Percentiles rank a stretch among this genome's conserved stretches.
Conservation (phyloP, 2,329 filamentous ascomycete genomes). For the Coniochaeta ligniaria region DNA sequence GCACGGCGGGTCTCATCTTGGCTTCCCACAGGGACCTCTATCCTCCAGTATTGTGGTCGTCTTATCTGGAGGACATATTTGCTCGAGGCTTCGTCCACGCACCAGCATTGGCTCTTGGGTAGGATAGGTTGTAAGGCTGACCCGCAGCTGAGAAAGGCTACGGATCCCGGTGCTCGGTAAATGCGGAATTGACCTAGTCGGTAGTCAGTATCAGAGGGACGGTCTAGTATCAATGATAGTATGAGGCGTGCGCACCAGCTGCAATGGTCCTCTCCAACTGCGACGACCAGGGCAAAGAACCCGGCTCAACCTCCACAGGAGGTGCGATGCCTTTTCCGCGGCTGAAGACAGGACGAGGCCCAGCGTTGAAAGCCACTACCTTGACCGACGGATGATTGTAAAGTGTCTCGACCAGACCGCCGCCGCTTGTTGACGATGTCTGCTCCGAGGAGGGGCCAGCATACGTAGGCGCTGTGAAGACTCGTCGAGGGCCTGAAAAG, state of each 20-base stretch:
- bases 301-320: conserved; percentile 40
- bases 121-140: conserved; percentile 79
- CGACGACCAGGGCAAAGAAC: conserved; percentile 66
- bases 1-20: conserved; percentile 58
- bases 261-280: conserved; percentile 77
- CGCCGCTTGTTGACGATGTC: conserved; percentile 12
- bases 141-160: conserved; percentile 82
- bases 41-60: conserved; percentile 80
- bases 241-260: conserved; percentile 45
- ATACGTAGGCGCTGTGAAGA: conserved; percentile 29
- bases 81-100: conserved; percentile 72
- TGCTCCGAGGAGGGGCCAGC: conserved; percentile 9
- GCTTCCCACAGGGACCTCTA: conserved; percentile 67
- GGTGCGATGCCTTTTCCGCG: conserved; percentile 20
- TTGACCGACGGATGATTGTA: conserved; percentile 68
- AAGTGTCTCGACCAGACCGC: conserved; percentile 56
- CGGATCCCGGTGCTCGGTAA: conserved; percentile 78
- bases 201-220: conserved; percentile 7
- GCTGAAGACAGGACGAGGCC: conserved; percentile 23
- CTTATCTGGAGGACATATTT: conserved; percentile 83
- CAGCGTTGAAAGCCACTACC: conserved; percentile 50
- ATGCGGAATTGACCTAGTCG: conserved; percentile 64
- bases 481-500: conserved; percentile 16
- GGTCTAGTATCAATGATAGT: not conserved
- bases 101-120: conserved; percentile 90